Conservation (phyloP, 345 rosid species). For the Pistacia atlantica region DNA sequence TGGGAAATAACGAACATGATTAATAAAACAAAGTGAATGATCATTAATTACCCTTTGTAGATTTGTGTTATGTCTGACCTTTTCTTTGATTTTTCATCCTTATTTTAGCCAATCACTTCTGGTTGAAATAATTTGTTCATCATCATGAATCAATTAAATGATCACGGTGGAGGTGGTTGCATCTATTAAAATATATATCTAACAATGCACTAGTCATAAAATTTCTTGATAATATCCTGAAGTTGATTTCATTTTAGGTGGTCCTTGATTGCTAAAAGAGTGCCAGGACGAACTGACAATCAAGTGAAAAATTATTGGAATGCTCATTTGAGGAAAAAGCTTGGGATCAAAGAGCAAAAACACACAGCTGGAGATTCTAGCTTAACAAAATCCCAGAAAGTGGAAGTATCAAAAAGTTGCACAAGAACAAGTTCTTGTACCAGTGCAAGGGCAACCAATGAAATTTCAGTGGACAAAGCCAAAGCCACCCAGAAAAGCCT, state of each 20-base stretch:
- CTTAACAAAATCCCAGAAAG: slow-evolving; percentile 17
- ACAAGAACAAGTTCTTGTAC: not conserved
- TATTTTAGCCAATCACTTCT: too few species aligned
- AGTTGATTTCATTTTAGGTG: slow-evolving; percentile 38
- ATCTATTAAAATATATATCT: not conserved
- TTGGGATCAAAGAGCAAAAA: slow-evolving; percentile 37
- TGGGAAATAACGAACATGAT: too few species aligned
- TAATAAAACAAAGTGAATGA: too few species aligned
- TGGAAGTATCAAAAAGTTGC: not conserved
- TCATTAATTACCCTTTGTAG: too few species aligned
- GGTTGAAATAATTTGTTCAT: not conserved
- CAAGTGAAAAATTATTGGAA: slow-evolving; percentile 80
- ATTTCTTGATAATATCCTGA: not conserved
- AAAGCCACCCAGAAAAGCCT: slow-evolving; percentile 11
- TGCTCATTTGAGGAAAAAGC: slow-evolving; percentile 54
- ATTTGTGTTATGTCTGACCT: too few species aligned
- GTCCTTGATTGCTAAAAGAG: slow-evolving; percentile 73
- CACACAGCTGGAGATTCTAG: slow-evolving; percentile 14
- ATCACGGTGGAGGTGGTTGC: not conserved
- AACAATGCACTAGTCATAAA: not conserved
- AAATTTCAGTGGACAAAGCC: slow-evolving; percentile 10
- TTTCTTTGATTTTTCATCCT: too few species aligned
- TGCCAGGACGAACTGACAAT: slow-evolving; percentile 73
- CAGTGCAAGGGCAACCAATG: not conserved
- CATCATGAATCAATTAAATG: not conserved